Evolutionary conservation across 192 early-diverging fungal genomes (phyloP).

Genomic region (Mortierella claussenii): DNA sequence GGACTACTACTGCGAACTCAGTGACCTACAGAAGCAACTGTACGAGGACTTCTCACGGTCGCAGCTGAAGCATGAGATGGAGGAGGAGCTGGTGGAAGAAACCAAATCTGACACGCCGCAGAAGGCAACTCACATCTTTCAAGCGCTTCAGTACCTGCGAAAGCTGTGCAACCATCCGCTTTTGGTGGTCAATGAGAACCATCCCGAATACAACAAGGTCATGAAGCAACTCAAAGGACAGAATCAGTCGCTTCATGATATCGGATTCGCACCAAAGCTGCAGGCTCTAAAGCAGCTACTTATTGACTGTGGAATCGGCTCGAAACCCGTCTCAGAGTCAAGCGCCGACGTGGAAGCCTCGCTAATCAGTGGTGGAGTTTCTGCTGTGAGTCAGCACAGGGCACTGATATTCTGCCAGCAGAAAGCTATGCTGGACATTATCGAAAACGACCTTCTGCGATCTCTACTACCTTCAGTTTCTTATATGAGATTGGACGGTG

Average conservation of each 20-base stretch:
- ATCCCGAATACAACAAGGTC: constrained; percentile 84
- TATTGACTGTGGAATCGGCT: constrained; percentile 95
- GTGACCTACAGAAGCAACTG: constrained; percentile 84
- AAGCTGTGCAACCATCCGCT: constrained; percentile 97
- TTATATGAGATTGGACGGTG: constrained; percentile 95
- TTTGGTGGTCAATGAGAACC: constrained; percentile 87
- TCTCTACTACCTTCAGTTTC: constrained; percentile 87
- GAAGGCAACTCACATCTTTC: constrained; percentile 90
- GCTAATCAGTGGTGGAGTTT: constrained; percentile 52
- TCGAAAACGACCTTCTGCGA: constrained; percentile 91
- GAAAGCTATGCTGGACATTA: constrained; percentile 96
- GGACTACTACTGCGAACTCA: constrained; percentile 98
- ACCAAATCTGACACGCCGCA: constrained; percentile 50
- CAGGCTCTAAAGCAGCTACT: constrained; percentile 91
- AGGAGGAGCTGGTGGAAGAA: constrained; percentile 58
- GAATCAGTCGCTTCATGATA: constrained; percentile 73
- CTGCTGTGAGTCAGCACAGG: constrained; percentile 83
- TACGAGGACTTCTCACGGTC: constrained; percentile 95
- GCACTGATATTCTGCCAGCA: constrained; percentile 98
- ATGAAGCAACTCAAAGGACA: constrained; percentile 65
- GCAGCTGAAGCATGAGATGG: constrained; percentile 61
- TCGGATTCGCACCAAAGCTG: constrained; percentile 90
- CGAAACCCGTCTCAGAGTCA: constrained; percentile 62
- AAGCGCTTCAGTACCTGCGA: constrained; percentile 95
- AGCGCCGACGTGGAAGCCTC: constrained; percentile 53